Evolutionary conservation across 306 rosid genomes (phyloP).

Genomic region (Hylodesmum podocarpum): DNA sequence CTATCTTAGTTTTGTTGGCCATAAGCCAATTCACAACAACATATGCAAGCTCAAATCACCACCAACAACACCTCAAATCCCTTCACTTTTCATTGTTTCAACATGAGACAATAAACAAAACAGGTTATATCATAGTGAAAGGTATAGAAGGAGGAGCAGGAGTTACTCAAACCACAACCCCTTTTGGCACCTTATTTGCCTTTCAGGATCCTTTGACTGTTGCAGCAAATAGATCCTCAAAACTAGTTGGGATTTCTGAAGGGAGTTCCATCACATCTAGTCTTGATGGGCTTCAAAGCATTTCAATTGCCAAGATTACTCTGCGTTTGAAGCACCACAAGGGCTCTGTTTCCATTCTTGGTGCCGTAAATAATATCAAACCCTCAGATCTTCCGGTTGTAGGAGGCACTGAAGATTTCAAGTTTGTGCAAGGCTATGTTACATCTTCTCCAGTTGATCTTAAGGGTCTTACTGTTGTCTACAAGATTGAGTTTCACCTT

Average conservation of each 20-base stretch:
- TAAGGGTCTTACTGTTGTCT: constrained; percentile 52
- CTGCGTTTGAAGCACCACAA: constrained; percentile 47
- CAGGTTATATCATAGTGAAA: constrained; percentile 61
- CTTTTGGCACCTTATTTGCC: constrained; percentile 73
- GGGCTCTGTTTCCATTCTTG: constrained; percentile 67
- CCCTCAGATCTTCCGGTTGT: constrained; percentile 61
- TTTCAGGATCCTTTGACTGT: constrained; percentile 68
- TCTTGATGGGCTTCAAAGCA: constrained; percentile 66
- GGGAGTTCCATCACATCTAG: constrained; percentile 69
- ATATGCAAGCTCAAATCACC: constrained; percentile 20
- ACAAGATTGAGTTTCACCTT: constrained; percentile 71
- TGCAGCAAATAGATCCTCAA: constrained; percentile 46
- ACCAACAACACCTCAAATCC: constrained; percentile 44
- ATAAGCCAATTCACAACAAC: constrained; percentile 11
- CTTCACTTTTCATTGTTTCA: constrained; percentile 68
- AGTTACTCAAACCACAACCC: constrained; percentile 58
- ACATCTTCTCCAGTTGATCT: constrained; percentile 65
- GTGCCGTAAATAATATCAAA: constrained; percentile 54
- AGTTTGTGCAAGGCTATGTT: constrained; percentile 74
- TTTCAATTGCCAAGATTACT: constrained; percentile 65
- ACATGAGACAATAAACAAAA: constrained; percentile 78
- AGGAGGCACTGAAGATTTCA: constrained; percentile 80
- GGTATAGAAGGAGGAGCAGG: constrained; percentile 54
- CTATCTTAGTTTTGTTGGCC: constrained; percentile 16
- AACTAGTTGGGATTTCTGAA: constrained; percentile 55